phyloP scores from a whole-genome alignment of 163 green algal genomes.

The Scenedesmus sp. region DNA sequence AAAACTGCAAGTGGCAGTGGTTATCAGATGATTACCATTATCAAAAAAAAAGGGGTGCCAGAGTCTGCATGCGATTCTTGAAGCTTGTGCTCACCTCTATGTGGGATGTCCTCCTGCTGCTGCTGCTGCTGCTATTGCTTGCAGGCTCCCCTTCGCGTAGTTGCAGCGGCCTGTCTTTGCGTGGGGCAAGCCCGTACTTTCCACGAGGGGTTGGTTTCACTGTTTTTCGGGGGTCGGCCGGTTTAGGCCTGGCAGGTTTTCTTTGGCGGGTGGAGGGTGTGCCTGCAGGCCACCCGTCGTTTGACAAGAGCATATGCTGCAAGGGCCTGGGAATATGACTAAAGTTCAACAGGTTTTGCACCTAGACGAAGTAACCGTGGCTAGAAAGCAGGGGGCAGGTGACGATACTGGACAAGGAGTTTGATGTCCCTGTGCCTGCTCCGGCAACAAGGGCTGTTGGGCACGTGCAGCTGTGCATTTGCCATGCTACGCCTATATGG shows the following conservation, averaged over 20 bases:
- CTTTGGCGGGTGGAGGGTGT: background rate
- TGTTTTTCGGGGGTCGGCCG: slow-evolving; percentile 1
- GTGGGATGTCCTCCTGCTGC: slow-evolving; percentile 3
- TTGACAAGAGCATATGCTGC: background rate
- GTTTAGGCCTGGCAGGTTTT: slow-evolving; percentile 3
- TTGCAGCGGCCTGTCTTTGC: background rate
- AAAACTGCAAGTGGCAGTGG: slow-evolving; percentile 15
- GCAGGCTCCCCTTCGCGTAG: background rate
- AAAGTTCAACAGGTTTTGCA: background rate
- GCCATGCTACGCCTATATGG: no score
- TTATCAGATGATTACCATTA: background rate
- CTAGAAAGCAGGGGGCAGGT: background rate
- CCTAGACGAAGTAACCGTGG: background rate
- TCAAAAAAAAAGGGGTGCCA: no score
- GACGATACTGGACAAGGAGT: background rate
- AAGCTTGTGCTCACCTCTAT: background rate
- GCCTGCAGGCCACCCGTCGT: background rate
- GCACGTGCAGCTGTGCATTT: no score
- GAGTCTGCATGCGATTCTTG: background rate
- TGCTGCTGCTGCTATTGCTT: background rate
- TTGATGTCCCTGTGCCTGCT: no score
- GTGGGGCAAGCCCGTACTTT: slow-evolving; percentile 31
- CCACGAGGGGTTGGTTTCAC: slow-evolving; percentile 22
- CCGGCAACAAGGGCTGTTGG: no score
- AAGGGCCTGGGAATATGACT: background rate